Evolutionary conservation across 2,329 filamentous ascomycete species (phyloP).

Genomic region (Cryphonectria naterciae): DNA sequence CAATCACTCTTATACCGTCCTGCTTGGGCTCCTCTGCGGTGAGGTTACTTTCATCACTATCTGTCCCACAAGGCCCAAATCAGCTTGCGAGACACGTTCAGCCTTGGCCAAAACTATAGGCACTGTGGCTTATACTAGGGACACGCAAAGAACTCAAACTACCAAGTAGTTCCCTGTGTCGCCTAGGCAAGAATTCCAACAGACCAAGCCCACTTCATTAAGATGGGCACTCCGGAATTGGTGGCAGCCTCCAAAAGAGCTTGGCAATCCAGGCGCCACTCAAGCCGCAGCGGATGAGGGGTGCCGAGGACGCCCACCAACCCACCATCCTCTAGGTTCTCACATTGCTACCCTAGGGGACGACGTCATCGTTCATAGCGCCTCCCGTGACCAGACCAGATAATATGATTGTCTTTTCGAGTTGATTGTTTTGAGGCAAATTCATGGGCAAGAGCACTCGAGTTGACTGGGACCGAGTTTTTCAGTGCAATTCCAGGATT

Average conservation of each 20-base stretch:
- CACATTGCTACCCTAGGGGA: neutral
- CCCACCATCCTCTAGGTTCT: neutral
- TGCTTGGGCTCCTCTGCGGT: neutral
- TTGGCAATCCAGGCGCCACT: neutral
- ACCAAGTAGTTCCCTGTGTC: neutral
- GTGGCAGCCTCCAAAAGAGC: neutral
- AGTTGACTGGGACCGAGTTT: neutral
- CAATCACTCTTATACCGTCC: neutral
- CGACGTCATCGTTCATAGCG: neutral
- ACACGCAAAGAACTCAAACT: neutral
- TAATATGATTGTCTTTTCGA: neutral
- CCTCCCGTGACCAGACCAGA: neutral
- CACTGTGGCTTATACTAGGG: neutral
- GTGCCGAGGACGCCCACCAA: neutral
- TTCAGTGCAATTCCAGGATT: conserved; percentile 14
- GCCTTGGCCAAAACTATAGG: neutral
- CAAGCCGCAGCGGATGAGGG: neutral
- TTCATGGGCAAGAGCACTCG: neutral
- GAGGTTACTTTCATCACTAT: too few species aligned
- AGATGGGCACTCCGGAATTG: neutral
- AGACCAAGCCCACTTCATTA: neutral
- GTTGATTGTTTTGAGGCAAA: neutral
- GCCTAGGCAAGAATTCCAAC: neutral
- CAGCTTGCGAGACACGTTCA: neutral
- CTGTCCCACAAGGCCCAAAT: conserved; percentile 19